Evolutionary conservation across 2,329 filamentous ascomycete genomes (phyloP), one percentile per base, ranked within the genome.

Genomic region (Fonsecaea pedrosoi): DNA sequence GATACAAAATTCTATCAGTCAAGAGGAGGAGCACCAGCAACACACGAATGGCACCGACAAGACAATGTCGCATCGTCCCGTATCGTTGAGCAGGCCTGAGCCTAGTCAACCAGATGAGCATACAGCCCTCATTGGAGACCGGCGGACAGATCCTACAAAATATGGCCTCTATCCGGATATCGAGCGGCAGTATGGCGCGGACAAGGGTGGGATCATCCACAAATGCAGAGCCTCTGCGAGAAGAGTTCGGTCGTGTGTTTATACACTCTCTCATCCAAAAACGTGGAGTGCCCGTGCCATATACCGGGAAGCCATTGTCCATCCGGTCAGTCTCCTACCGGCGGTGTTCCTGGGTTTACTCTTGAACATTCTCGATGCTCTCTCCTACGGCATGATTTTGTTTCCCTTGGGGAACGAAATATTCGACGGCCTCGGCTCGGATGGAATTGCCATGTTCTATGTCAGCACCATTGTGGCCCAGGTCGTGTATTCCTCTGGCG

Each of bases 361-460:
- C 1, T 86, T 99, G 18, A 99, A 99, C 73, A 90, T 99, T 54
- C 83, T 99, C 21, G 95, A 99, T 82, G 95, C 94, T 5, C 81
- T 99, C 48, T 98, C 94, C 2, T 99, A 99, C 75, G 95, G 92
- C 73, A 95, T 96, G 91, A 97, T 97, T 74, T 81, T 99, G 12
- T 99, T 99, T 72, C 95, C 95, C 0, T 84, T 99, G 0, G 94
- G 94, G 6, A 90, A 92, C 69, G 88, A 92, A 7, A 86, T 97
- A 21, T 99, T 99, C 77, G 87, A 90, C 34, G 86, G 90, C 69
- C 87, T 98, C 6, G 95, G 94, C 1, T 90, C 94, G 0, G 94
- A 97, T 64, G 95, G 95, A 30, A 97, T 99, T 64, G 97, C 95
- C 0, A 97, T 99, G 79, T 99, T 98, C 81, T 99, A 98, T 77